Evolutionary conservation across 148 eudicot species (phyloP).

Genomic region (Diospyros lotus): DNA sequence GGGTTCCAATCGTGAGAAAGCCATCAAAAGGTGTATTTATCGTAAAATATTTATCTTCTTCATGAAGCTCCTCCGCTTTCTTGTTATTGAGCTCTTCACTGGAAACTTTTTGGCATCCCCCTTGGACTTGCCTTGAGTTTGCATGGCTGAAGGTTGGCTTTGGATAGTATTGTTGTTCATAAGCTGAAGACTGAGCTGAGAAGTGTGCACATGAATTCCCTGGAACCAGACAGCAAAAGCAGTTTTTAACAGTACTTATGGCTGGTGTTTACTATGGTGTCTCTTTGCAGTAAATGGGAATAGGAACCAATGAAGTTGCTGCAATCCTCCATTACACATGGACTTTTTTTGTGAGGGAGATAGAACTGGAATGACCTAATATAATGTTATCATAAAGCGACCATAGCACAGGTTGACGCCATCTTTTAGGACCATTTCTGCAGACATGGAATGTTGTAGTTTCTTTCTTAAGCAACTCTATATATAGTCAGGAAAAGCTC

Average conservation of each 20-base stretch:
- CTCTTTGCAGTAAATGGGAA: not conserved
- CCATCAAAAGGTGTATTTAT: constrained; percentile 39
- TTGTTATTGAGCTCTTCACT: constrained; percentile 12
- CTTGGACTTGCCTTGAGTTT: constrained; percentile 19
- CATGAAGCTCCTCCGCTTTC: constrained; percentile 15
- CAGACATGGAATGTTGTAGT: too few species aligned
- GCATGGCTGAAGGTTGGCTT: constrained; percentile 28
- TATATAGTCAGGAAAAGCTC: not conserved
- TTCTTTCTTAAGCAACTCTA: not conserved
- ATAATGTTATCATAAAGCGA: too few species aligned
- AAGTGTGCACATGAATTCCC: constrained; percentile 27
- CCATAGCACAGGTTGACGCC: too few species aligned
- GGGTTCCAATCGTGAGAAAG: constrained; percentile 75
- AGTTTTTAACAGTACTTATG: not conserved
- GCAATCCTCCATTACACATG: not conserved
- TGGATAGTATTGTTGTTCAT: constrained; percentile 25
- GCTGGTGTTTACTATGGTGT: not conserved
- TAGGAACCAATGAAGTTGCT: not conserved
- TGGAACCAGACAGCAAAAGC: constrained; percentile 25
- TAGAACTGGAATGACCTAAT: too few species aligned
- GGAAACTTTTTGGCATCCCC: constrained; percentile 16
- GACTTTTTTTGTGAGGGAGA: too few species aligned
- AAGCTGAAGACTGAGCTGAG: constrained; percentile 30
- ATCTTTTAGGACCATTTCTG: too few species aligned
- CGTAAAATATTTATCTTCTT: constrained; percentile 24